phyloP scores from a whole-genome alignment of 768 basidiomycete genomes.

The Lyophyllum semitale region DNA sequence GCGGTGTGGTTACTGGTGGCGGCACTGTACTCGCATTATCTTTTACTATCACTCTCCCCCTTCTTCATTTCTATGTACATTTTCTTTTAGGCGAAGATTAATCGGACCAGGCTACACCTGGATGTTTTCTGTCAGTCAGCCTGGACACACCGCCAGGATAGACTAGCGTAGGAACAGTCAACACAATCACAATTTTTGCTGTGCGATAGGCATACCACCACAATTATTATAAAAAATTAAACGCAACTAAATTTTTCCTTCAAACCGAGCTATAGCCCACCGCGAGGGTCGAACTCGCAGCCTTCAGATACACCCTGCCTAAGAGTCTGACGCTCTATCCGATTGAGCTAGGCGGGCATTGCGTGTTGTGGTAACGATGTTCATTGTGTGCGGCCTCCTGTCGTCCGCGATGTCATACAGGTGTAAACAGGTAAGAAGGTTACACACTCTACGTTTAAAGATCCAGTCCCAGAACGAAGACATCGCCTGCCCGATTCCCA shows the following conservation, averaged over 20 bases:
- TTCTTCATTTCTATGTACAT: too few relatives aligned
- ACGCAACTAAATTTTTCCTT: not conserved
- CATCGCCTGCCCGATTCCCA: conserved; percentile 41
- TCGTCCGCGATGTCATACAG: not conserved
- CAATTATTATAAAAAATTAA: too few relatives aligned
- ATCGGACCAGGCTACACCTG: too few relatives aligned
- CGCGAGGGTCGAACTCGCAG: conserved; percentile 86
- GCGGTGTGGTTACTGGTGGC: conserved; percentile 46
- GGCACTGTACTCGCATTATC: too few relatives aligned
- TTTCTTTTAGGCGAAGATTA: too few relatives aligned
- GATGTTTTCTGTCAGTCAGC: too few relatives aligned
- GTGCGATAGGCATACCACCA: too few relatives aligned
- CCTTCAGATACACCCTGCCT: conserved; percentile 58
- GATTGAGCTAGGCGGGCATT: conserved; percentile 46
- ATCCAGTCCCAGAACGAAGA: conserved; percentile 32
- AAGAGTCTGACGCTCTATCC: conserved; percentile 63
- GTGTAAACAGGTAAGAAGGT: not conserved
- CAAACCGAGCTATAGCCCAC: too few relatives aligned
- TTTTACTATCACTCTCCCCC: too few relatives aligned
- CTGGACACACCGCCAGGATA: too few relatives aligned
- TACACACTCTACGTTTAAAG: not conserved
- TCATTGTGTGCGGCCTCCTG: not conserved
- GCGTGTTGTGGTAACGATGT: not conserved
- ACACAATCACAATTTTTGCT: too few relatives aligned
- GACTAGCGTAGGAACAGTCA: too few relatives aligned